Conservation (phyloP, 1,284 basidiomycete genomes). For the Malassezia caprae region DNA sequence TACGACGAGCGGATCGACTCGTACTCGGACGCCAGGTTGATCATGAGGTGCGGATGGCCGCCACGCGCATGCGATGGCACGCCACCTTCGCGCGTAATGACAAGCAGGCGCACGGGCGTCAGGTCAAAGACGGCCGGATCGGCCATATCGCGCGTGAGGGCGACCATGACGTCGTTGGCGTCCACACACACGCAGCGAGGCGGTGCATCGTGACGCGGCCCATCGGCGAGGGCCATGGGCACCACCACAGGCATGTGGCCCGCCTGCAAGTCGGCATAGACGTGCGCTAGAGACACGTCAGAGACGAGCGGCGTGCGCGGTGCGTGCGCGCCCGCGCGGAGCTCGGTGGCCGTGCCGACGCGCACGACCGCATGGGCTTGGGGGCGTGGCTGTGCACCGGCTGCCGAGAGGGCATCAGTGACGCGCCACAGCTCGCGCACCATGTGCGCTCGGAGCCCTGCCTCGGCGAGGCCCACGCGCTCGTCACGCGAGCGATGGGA, state of each 20-base stretch:
- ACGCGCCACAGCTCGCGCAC: slow-evolving; percentile 57
- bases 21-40: slow-evolving; percentile 85
- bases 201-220: background rate
- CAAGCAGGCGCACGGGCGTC: slow-evolving; percentile 73
- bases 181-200: slow-evolving; percentile 71
- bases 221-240: slow-evolving; percentile 81
- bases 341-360: slow-evolving; percentile 19
- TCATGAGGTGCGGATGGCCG: slow-evolving; percentile 86
- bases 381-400: slow-evolving; percentile 76
- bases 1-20: slow-evolving; percentile 79
- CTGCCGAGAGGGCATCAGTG: slow-evolving; percentile 69
- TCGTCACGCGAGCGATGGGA: background rate
- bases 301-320: slow-evolving; percentile 12
- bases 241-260: slow-evolving; percentile 93
- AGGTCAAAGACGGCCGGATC: slow-evolving; percentile 43
- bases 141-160: slow-evolving; percentile 77
- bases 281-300: slow-evolving; percentile 17
- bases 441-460: slow-evolving; percentile 58
- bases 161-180: slow-evolving; percentile 81
- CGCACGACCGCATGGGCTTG: slow-evolving; percentile 51
- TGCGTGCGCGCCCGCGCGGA: background rate
- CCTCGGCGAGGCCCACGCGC: slow-evolving; percentile 21
- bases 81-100: slow-evolving; percentile 93
- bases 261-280: slow-evolving; percentile 69
- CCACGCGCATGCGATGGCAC: slow-evolving; percentile 92